phyloP scores from a whole-genome alignment of 495 filamentous ascomycete genomes.

The Neurospora cerealis region DNA sequence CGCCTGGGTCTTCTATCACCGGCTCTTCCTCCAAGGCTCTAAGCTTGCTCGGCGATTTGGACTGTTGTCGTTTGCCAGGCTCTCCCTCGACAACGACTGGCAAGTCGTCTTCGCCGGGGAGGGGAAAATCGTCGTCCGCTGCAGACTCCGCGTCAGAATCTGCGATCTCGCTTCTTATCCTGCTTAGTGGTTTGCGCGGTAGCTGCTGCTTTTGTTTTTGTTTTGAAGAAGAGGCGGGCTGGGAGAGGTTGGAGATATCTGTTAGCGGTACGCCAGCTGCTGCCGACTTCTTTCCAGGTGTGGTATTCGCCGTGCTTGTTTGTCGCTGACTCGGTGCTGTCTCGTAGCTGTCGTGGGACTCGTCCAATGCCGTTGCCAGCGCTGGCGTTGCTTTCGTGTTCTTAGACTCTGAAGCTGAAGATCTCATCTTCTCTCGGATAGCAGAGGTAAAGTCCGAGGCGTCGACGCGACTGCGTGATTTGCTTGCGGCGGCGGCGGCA shows the following conservation, averaged over 20 bases:
- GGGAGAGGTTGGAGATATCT: constrained; percentile 24
- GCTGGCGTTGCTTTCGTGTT: not conserved
- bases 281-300: not conserved
- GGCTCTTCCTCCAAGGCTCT: not conserved
- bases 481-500: constrained; percentile 8
- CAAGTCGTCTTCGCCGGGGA: not conserved
- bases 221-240: constrained; percentile 12
- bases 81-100: not conserved
- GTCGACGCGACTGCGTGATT: constrained; percentile 8
- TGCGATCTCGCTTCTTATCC: constrained; percentile 28
- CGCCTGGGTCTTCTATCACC: not conserved
- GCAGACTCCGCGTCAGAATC: constrained; percentile 26
- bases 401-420: not conserved
- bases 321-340: constrained; percentile 29
- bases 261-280: constrained; percentile 5
- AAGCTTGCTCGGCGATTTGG: not conserved
- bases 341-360: constrained; percentile 19
- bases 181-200: constrained; percentile 7
- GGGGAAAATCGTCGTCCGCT: constrained; percentile 5
- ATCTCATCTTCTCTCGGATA: not conserved
- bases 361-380: not conserved
- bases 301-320: constrained; percentile 3
- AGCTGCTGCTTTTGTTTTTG: constrained; percentile 1
- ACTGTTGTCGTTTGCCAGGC: not conserved
- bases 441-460: constrained; percentile 11